A percentile compares a stretch with the other conserved stretches of the same genome.
These are phyloP conservation scores for Avena eriantha DNA, from an alignment of 176 grass and related monocot species.

Conservation along the genomic window DNA sequence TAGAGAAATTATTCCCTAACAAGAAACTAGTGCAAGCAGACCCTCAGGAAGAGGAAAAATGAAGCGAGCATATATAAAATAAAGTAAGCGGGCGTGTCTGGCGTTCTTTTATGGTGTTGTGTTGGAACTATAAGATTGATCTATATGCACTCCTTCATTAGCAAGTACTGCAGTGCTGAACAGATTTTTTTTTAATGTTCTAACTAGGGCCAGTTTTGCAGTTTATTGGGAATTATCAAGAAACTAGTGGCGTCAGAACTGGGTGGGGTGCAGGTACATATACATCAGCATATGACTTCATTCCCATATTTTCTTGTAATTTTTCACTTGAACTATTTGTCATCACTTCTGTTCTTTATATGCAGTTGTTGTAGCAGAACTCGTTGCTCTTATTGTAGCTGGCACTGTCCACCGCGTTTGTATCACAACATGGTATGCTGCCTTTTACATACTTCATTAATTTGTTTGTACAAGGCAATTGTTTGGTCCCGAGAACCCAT, in stretches of 20 bases:
- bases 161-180: neutral
- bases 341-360: slow-evolving; percentile 32
- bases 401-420: slow-evolving; percentile 93
- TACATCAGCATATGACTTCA: slow-evolving; percentile 38
- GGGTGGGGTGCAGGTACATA: slow-evolving; percentile 93
- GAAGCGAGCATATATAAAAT: slow-evolving; percentile 10
- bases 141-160: neutral
- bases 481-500: neutral
- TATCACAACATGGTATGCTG: slow-evolving; percentile 93
- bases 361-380: slow-evolving; percentile 87
- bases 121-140: slow-evolving; percentile 17
- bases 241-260: slow-evolving; percentile 80
- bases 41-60: neutral
- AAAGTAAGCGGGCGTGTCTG: neutral
- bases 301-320: slow-evolving; percentile 4
- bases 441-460: neutral
- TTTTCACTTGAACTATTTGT: slow-evolving; percentile 16
- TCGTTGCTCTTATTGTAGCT: slow-evolving; percentile 89
- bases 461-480: slow-evolving; percentile 31
- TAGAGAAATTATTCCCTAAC: neutral
- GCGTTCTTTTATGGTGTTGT: neutral
- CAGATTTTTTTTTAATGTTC: slow-evolving; percentile 17
- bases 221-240: slow-evolving; percentile 98
- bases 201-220: slow-evolving; percentile 53
- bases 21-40: slow-evolving; percentile 16